A percentile compares a stretch with the other conserved stretches of the same genome.
Conservation (phyloP, 1,139 yeast genomes). For the Saccharomycopsis hybrid region DNA sequence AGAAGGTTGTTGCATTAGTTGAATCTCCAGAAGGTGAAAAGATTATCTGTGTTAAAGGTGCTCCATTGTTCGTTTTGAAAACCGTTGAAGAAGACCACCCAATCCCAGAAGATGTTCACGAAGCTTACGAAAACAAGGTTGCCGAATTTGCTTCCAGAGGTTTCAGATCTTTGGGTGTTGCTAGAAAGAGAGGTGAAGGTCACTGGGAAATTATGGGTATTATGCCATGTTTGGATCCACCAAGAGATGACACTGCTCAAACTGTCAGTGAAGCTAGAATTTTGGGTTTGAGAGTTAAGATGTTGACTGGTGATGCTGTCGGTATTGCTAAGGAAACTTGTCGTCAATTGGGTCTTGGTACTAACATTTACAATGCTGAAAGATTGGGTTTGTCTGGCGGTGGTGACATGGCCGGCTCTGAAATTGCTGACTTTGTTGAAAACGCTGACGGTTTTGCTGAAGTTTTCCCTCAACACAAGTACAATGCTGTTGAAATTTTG, state of each 20-base stretch:
- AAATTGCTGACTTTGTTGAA: conserved; percentile 92
- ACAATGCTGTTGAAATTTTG: conserved; percentile 83
- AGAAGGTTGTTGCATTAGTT: conserved; percentile 92
- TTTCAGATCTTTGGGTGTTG: conserved; percentile 98
- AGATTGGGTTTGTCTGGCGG: conserved; percentile 95
- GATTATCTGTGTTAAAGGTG: conserved; percentile 96
- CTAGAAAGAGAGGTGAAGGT: conserved; percentile 98
- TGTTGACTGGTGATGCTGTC: conserved; percentile 99
- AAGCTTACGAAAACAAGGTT: conserved; percentile 93
- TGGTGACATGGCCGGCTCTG: conserved; percentile 95
- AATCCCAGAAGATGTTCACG: conserved; percentile 91
- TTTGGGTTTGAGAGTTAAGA: conserved; percentile 93
- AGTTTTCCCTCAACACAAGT: conserved; percentile 96
- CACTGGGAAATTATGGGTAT: conserved; percentile 98
- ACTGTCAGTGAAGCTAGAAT: conserved; percentile 90
- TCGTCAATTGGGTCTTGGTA: conserved; percentile 95
- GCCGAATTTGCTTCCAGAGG: conserved; percentile 98
- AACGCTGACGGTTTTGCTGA: conserved; percentile 97
- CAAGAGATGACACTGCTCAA: conserved; percentile 85
- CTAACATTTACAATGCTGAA: conserved; percentile 96
- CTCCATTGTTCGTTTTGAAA: conserved; percentile 89
- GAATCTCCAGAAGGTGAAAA: conserved; percentile 96
- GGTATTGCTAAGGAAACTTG: conserved; percentile 98
- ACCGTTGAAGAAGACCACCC: conserved; percentile 97
- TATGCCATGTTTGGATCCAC: conserved; percentile 99